Evolutionary conservation across 345 rosid genomes (phyloP).

Genomic region (Clarkia xantiana): DNA sequence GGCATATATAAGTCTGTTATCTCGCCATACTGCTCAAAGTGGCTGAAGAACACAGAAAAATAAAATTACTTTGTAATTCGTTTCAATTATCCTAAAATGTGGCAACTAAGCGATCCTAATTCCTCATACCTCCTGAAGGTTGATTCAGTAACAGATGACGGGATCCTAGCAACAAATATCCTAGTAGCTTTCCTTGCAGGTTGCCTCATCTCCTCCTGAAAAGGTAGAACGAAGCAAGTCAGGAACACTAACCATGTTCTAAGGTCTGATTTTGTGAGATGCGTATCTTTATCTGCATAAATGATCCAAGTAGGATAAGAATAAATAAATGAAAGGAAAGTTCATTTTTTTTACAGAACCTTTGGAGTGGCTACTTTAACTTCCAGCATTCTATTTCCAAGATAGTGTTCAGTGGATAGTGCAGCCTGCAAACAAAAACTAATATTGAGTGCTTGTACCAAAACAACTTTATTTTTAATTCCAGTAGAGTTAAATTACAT

Average conservation of each 20-base stretch:
- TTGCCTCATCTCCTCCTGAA: conserved; percentile 94
- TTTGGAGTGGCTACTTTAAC: conserved; percentile 92
- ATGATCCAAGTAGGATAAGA: not conserved
- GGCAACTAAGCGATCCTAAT: not conserved
- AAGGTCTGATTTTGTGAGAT: not conserved
- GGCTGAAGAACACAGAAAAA: conserved; percentile 29
- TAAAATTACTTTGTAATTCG: not conserved
- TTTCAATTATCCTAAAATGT: not conserved
- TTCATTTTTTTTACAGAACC: conserved; percentile 25
- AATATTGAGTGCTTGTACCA: not conserved
- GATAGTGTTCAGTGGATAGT: conserved; percentile 61
- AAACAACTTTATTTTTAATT: not conserved
- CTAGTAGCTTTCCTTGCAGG: conserved; percentile 72
- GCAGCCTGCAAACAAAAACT: conserved; percentile 33
- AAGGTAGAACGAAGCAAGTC: conserved; percentile 8
- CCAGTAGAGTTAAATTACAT: not conserved
- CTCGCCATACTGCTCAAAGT: conserved; percentile 89
- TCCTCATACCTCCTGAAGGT: conserved; percentile 65
- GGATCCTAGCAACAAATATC: conserved; percentile 90
- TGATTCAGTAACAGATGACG: conserved; percentile 69
- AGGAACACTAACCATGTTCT: not conserved
- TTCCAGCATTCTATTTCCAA: conserved; percentile 80
- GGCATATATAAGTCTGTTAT: conserved; percentile 95
- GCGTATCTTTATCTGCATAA: not conserved
- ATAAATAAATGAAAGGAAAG: not conserved